Evolutionary conservation across 495 filamentous ascomycete species (phyloP).

Genomic region (Trichoderma orchidacearum): DNA sequence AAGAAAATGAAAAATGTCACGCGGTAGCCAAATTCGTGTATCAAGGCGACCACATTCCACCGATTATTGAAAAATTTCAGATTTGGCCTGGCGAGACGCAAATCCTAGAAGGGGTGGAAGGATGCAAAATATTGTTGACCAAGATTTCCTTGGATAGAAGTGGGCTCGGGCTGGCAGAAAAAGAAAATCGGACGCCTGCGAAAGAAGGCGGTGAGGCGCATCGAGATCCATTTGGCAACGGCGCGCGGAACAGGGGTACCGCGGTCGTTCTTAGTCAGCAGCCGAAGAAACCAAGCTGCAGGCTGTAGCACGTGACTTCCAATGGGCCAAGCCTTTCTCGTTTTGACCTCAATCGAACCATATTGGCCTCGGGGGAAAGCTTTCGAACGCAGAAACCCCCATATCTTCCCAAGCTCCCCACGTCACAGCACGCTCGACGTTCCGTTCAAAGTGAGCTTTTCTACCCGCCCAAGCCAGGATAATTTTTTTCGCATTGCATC

Average conservation of each 20-base stretch:
- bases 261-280: too few species aligned
- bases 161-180: background rate
- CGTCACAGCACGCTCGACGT: conserved; percentile 7
- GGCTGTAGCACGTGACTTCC: background rate
- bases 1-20: background rate
- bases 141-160: background rate
- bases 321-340: background rate
- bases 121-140: background rate
- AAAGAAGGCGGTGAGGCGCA: background rate
- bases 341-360: conserved; percentile 1
- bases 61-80: background rate
- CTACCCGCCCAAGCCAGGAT: background rate
- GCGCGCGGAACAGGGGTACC: too few species aligned
- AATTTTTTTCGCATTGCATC: background rate
- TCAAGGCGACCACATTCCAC: background rate
- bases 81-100: background rate
- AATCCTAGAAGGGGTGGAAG: background rate
- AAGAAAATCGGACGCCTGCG: background rate
- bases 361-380: background rate
- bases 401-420: conserved; percentile 5
- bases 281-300: background rate
- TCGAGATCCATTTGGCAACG: background rate
- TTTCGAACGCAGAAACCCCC: background rate
- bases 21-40: background rate
- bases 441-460: conserved; percentile 14